Conservation (phyloP, 2,329 filamentous ascomycete genomes). For the Juglanconis sp. region DNA sequence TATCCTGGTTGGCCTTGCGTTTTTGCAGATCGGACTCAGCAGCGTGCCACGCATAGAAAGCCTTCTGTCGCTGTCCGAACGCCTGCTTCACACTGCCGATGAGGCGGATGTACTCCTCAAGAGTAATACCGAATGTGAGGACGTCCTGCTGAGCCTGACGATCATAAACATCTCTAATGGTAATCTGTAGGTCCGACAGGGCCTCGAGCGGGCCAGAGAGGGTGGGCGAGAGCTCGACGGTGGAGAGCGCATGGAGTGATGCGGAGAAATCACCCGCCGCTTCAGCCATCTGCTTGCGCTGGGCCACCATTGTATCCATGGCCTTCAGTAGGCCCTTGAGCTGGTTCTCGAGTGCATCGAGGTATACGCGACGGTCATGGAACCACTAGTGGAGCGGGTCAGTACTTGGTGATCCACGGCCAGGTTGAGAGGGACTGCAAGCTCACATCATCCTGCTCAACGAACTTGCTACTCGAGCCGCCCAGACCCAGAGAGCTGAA, state of each 20-base stretch:
- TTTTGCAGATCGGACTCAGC: constrained; percentile 90
- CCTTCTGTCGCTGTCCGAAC: constrained; percentile 89
- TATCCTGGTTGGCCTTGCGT: constrained; percentile 84
- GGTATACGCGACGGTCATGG: constrained; percentile 90
- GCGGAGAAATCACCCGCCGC: constrained; percentile 90
- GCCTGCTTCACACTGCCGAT: constrained; percentile 94
- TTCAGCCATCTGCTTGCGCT: constrained; percentile 91
- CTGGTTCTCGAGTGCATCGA: constrained; percentile 66
- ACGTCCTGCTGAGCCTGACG: constrained; percentile 96
- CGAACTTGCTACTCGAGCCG: constrained; percentile 79
- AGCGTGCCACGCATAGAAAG: constrained; percentile 89
- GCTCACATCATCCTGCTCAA: constrained; percentile 92
- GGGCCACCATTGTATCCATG: constrained; percentile 86
- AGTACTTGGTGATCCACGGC: neutral
- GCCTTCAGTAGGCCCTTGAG: constrained; percentile 87
- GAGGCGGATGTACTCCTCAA: constrained; percentile 95
- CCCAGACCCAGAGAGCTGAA: constrained; percentile 79
- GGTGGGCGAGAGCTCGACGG: constrained; percentile 85
- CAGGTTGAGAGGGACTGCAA: neutral
- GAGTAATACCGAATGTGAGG: constrained; percentile 91
- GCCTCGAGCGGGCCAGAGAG: constrained; percentile 87
- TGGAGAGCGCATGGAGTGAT: constrained; percentile 86
- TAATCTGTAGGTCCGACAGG: constrained; percentile 87
- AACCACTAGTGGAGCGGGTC: constrained; percentile 67
- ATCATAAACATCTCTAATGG: constrained; percentile 92